Evolutionary conservation across 2,329 filamentous ascomycete genomes (phyloP).

Genomic region (Mycosphaerella arachidis): DNA sequence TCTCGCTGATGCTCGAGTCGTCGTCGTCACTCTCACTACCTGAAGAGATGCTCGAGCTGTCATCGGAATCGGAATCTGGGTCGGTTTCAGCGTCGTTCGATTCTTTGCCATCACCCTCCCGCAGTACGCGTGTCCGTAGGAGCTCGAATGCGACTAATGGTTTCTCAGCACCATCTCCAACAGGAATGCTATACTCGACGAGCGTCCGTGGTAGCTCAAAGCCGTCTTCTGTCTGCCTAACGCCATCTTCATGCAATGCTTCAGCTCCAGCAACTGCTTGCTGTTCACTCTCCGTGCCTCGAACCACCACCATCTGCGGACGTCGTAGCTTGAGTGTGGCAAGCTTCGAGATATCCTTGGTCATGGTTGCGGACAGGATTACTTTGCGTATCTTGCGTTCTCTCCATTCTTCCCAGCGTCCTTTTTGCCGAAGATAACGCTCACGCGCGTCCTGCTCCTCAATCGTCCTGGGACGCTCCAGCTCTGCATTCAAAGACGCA

Average conservation of each 20-base stretch:
- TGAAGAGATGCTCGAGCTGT: constrained; percentile 9
- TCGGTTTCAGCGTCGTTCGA: constrained; percentile 7
- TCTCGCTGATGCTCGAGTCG: background rate
- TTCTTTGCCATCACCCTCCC: background rate
- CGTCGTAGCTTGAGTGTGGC: constrained; percentile 66
- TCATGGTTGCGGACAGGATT: constrained; percentile 88
- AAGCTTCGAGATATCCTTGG: constrained; percentile 75
- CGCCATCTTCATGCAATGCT: constrained; percentile 14
- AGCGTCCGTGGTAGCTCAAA: constrained; percentile 55
- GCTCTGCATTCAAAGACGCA: constrained; percentile 22
- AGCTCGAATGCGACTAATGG: constrained; percentile 81
- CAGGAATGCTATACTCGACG: constrained; percentile 46
- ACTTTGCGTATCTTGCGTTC: constrained; percentile 64
- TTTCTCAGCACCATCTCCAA: constrained; percentile 51
- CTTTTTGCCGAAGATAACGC: constrained; percentile 20
- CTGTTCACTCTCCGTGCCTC: constrained; percentile 45
- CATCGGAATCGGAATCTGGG: constrained; percentile 14
- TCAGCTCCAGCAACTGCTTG: constrained; percentile 29
- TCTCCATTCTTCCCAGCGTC: constrained; percentile 36
- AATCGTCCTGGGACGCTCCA: constrained; percentile 14
- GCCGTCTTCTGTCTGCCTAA: constrained; percentile 30
- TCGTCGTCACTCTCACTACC: background rate
- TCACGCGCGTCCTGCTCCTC: constrained; percentile 27
- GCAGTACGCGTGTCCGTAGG: constrained; percentile 52
- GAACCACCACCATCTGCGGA: constrained; percentile 72